A percentile compares a stretch with the other conserved stretches of the same genome.
Evolutionary conservation across 2,329 filamentous ascomycete genomes (phyloP).

Genomic region (Aureobasidium sp.): DNA sequence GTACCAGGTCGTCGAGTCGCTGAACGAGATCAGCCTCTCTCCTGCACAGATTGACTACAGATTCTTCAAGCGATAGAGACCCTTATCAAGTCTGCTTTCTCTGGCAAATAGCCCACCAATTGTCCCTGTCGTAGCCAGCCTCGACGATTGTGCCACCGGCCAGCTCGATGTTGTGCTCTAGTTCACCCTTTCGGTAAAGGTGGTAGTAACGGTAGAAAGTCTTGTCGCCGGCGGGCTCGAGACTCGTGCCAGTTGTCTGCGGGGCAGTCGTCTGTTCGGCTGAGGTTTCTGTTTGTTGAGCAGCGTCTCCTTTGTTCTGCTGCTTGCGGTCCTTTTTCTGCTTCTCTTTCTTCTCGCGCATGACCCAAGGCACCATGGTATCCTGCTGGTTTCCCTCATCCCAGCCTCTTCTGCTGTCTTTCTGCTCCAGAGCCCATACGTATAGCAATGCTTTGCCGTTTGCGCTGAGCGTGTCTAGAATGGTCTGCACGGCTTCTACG

Average conservation of each 20-base stretch:
- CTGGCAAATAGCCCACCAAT: slow-evolving; percentile 80
- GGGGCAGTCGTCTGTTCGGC: slow-evolving; percentile 21
- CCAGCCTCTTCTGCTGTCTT: slow-evolving; percentile 78
- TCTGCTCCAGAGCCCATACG: slow-evolving; percentile 94
- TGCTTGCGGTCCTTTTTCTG: slow-evolving; percentile 20
- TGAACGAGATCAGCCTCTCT: slow-evolving; percentile 20
- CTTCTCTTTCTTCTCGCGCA: slow-evolving; percentile 36
- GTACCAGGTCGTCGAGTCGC: slow-evolving; percentile 17
- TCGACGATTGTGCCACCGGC: slow-evolving; percentile 70
- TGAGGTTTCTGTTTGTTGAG: slow-evolving; percentile 21
- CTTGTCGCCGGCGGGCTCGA: slow-evolving; percentile 29
- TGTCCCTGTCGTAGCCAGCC: slow-evolving; percentile 89
- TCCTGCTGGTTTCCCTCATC: slow-evolving; percentile 76
- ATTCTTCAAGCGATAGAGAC: slow-evolving; percentile 11
- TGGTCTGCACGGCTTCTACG: slow-evolving; percentile 58
- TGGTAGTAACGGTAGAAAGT: slow-evolving; percentile 92
- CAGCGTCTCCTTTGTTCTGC: slow-evolving; percentile 23
- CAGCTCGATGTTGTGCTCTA: slow-evolving; percentile 66
- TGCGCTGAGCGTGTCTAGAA: slow-evolving; percentile 56
- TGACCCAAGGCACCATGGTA: slow-evolving; percentile 91
- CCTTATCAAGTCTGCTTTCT: slow-evolving; percentile 11
- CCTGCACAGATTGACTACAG: slow-evolving; percentile 11
- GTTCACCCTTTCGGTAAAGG: slow-evolving; percentile 75
- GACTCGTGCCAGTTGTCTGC: not conserved
- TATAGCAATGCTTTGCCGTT: slow-evolving; percentile 69